Conservation (phyloP, 495 filamentous ascomycete genomes). For the Achaetomiella virescens region DNA sequence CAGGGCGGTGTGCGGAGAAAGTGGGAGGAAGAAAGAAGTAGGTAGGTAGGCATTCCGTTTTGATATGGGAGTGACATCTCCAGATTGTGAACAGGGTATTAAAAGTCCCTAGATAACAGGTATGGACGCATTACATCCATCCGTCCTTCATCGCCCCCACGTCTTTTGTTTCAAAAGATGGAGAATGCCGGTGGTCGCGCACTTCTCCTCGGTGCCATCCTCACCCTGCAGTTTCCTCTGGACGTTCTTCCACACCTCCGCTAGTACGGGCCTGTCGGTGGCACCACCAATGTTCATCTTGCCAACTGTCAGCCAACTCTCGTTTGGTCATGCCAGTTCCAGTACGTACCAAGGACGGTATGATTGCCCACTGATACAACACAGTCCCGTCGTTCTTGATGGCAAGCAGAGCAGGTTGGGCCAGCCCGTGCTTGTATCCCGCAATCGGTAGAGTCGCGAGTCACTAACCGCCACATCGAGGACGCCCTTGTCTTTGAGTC, state of each 20-base stretch:
- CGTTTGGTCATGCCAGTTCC: background rate
- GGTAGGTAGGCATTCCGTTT: too few relatives aligned
- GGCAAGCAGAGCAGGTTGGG: background rate
- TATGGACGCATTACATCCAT: too few relatives aligned
- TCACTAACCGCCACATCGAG: background rate
- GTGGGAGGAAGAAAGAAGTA: too few relatives aligned
- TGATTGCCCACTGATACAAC: background rate
- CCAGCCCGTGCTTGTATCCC: background rate
- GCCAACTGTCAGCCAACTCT: background rate
- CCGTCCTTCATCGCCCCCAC: too few relatives aligned
- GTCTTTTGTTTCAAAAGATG: background rate
- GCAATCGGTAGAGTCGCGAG: background rate
- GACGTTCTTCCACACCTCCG: background rate
- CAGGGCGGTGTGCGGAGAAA: too few relatives aligned
- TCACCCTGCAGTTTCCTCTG: background rate
- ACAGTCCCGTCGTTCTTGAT: background rate
- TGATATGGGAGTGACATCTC: too few relatives aligned
- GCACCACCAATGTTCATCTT: background rate
- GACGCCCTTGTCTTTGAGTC: background rate
- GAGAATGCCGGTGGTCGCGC: background rate
- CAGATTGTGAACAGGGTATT: too few relatives aligned
- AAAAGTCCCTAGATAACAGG: too few relatives aligned
- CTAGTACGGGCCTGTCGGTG: background rate
- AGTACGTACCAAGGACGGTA: background rate
- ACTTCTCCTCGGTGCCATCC: background rate